A percentile compares a stretch with the other conserved stretches of the same genome.
phyloP scores from a whole-genome alignment of 75 land plant genomes.

The Cunninghamia lanceolata region DNA sequence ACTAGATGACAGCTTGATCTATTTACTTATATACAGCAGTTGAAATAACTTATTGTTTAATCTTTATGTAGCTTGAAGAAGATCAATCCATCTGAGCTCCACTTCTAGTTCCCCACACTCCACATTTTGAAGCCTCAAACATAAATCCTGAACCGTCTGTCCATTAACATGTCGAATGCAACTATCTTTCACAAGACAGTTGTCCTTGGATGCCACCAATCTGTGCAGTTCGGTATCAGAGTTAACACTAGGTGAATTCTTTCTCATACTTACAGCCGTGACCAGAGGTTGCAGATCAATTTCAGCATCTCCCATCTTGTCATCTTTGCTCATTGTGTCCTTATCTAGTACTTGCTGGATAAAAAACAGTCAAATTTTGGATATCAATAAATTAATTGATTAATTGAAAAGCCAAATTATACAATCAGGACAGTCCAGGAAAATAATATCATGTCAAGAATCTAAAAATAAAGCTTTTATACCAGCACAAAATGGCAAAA shows the following conservation, averaged over 20 bases:
- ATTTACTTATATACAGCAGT: not conserved
- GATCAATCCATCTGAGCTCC: conserved; percentile 40
- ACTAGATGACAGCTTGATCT: not conserved
- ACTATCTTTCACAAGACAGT: conserved; percentile 52
- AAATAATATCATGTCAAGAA: not conserved
- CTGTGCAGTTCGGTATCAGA: conserved; percentile 24
- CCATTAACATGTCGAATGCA: conserved; percentile 32
- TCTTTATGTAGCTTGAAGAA: not conserved
- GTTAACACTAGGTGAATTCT: not conserved
- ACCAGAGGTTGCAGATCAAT: conserved; percentile 46
- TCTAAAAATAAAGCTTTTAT: not conserved
- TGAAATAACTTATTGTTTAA: not conserved
- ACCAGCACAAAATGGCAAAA: not conserved
- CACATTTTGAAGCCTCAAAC: conserved; percentile 39
- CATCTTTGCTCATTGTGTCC: conserved; percentile 55
- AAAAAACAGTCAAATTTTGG: not conserved
- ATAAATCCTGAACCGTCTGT: conserved; percentile 38
- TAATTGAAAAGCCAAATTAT: not conserved
- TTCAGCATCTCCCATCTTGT: conserved; percentile 68
- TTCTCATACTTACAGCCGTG: conserved; percentile 28
- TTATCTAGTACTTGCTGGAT: conserved; percentile 58
- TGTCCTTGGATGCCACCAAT: conserved; percentile 28
- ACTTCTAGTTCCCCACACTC: conserved; percentile 49
- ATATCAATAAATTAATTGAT: not conserved
- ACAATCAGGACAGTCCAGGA: not conserved